Base-by-base conservation (phyloP, 306 rosid species). In the Fagus crenata region DNA sequence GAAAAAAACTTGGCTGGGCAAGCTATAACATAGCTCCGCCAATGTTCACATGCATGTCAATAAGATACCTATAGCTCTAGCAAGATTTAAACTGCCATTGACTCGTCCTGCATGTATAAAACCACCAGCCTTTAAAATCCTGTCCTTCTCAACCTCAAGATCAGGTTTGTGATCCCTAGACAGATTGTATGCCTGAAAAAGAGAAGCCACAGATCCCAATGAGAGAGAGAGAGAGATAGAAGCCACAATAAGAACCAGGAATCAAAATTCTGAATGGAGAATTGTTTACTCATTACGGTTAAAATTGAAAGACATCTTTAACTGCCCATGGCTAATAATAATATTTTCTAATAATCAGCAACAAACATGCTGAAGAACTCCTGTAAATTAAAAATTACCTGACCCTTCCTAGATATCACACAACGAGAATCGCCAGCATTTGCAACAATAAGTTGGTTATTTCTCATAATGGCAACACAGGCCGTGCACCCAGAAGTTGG, bases 371-470 rank as follows among this genome's bases (percentile, higher is more conserved):
- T 79, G 72, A 74, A 71, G 54, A 77, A 36, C 72, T 81, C 63
- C 73, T 32, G 7, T 32, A 78, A 18, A 11, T 69, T 39, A 36
- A 37, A 69, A 53, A 58, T 81, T 89, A 95, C 99, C 99, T 92
- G 97, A 49, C 97, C 97, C 86, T 89, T 90, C 80, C 99, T 86
- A 33, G 97, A 95, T 63, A 95, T 83, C 77, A 95, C 99, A 85
- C 97, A 92, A 5, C 97, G 97, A 28, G 99, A 95, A 86, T 95
- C 99, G 36, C 99, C 99, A 73, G 99, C 97, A 89, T 95, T 95
- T 65, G 97, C 99, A 76, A 95, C 96, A 80, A 95, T 1, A 58
- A 95, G 89, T 75, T 86, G 88, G 74, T 86, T 90, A 87, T 89
- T 87, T 90, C 93, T 84, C 67, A 92, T 80, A 76, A 91, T 80